Conservation (phyloP, 768 basidiomycete genomes). For the Suillus bovinus region DNA sequence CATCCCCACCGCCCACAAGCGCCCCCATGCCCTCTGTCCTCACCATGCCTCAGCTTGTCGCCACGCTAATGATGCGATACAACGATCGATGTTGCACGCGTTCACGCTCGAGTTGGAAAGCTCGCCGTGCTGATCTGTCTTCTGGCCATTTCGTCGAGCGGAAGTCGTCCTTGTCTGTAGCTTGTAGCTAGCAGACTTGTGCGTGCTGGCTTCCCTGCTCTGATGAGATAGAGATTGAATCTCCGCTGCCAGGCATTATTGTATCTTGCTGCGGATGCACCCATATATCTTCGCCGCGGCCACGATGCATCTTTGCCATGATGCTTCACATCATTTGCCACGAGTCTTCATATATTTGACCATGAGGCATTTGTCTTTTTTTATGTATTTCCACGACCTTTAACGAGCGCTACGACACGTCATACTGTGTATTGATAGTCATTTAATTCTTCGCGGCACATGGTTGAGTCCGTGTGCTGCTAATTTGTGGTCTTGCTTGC, state of each 20-base stretch:
- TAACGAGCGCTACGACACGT: constrained; percentile 12
- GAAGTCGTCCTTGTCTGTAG: constrained; percentile 28
- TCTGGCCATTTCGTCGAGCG: constrained; percentile 14
- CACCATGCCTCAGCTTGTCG: constrained; percentile 34
- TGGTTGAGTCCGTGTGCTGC: not conserved
- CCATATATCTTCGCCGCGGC: not conserved
- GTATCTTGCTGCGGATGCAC: not conserved
- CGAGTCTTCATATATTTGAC: not conserved
- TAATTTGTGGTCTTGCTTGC: constrained; percentile 9
- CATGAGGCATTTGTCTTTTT: constrained; percentile 5
- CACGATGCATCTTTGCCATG: not conserved
- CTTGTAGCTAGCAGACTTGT: constrained; percentile 20
- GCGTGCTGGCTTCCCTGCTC: not conserved
- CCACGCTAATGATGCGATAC: constrained; percentile 28
- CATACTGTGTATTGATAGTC: constrained; percentile 34
- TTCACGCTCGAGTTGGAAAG: constrained; percentile 16
- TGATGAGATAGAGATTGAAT: constrained; percentile 1
- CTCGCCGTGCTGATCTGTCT: constrained; percentile 11
- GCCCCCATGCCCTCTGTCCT: constrained; percentile 17
- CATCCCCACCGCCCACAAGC: constrained; percentile 14
- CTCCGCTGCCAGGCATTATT: constrained; percentile 1
- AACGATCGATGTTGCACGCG: constrained; percentile 24
- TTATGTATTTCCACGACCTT: constrained; percentile 8
- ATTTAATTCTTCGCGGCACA: not conserved
- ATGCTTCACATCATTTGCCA: not conserved